Percentiles rank a stretch among this genome's conserved stretches.
These are phyloP conservation scores for Panaeolus cyanescens DNA, from an alignment of 768 basidiomycete species.

Conservation along the genomic window DNA sequence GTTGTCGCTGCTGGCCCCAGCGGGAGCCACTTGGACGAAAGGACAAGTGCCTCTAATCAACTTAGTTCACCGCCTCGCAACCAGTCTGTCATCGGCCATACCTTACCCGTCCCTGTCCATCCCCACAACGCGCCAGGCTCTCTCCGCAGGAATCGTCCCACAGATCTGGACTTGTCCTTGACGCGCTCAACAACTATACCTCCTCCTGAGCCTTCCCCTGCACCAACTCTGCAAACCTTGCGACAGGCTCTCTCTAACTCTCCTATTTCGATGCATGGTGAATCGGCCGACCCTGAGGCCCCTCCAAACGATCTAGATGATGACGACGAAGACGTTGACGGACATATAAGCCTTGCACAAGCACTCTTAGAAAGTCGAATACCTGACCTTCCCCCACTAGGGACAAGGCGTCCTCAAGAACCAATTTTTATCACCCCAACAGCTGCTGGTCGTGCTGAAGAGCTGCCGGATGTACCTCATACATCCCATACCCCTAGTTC, in stretches of 20 bases:
- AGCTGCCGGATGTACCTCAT: constrained; percentile 22
- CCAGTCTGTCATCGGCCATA: constrained; percentile 24
- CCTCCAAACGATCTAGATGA: constrained; percentile 51
- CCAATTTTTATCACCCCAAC: constrained; percentile 64
- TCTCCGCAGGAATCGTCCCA: constrained; percentile 57
- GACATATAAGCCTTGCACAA: constrained; percentile 71
- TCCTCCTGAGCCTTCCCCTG: constrained; percentile 56
- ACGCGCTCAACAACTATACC: constrained; percentile 37
- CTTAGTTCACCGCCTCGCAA: neutral
- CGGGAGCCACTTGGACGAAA: constrained; percentile 82
- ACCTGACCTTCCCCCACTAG: constrained; percentile 72
- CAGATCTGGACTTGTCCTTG: constrained; percentile 65
- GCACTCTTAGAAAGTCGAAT: constrained; percentile 79
- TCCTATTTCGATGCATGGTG: constrained; percentile 30
- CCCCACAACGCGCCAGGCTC: constrained; percentile 29
- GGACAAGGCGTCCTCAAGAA: constrained; percentile 64
- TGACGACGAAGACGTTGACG: constrained; percentile 62
- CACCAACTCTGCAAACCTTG: constrained; percentile 63
- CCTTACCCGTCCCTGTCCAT: constrained; percentile 25
- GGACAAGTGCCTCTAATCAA: constrained; percentile 60
- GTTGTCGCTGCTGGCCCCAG: constrained; percentile 79
- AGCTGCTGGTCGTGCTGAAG: constrained; percentile 14
- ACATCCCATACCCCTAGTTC: constrained; percentile 44
- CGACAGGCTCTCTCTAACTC: constrained; percentile 61
- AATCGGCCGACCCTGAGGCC: constrained; percentile 34